Base-by-base conservation (phyloP, 257 asterid genomes). In the Gentiana straminea region DNA sequence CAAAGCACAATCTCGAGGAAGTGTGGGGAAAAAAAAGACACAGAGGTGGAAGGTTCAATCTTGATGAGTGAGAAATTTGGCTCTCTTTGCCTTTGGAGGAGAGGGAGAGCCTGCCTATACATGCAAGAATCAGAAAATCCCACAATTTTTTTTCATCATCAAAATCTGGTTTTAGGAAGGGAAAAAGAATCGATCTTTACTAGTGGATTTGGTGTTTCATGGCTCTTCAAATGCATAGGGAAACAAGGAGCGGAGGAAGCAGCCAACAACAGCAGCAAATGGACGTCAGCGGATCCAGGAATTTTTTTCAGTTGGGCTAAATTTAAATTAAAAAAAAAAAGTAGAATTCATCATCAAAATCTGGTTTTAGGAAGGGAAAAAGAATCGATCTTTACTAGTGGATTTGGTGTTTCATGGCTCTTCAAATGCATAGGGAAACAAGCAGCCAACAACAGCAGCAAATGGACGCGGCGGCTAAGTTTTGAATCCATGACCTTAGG, bases 381-480 rank as follows among this genome's bases (percentile, higher is more conserved):
- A 36, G 13, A n/a, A n/a, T 32, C 38, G 24, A 35, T 61, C 45
- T 67, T 60, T 52, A 12, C n/a, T 61, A 58, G 51, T 49, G 57
- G 70, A 51, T 63, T 65, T 36, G 32, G 46, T 54, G 13, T 69
- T 51, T 57, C 59, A 79, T 80, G 86, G 86, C 80, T 12, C 78
- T 78, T 64, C 78, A 62, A 63, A 72, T 80, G 73, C 84, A 87
- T 63, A 78, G 91, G 71, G 89, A 80, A 13, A 67, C 82, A 10
- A 76, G 60, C 47, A 77, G 78, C 51, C 72, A 79, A 57, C 81
- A 72, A 39, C 82, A 79, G 52, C 84, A 86, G 98, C n/a, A n/a
- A n/a, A 87, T 91, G 98, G 98, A 91, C 63, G 71, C 5, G 78
- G 89, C 66, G 87, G n/a, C n/a, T n/a, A n/a, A n/a, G n/a, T n/a